A percentile compares a stretch with the other conserved stretches of the same genome.
These are phyloP conservation scores for Goffeauzyma gilvescens DNA, from an alignment of 768 basidiomycete genomes.

Conservation along the genomic window DNA sequence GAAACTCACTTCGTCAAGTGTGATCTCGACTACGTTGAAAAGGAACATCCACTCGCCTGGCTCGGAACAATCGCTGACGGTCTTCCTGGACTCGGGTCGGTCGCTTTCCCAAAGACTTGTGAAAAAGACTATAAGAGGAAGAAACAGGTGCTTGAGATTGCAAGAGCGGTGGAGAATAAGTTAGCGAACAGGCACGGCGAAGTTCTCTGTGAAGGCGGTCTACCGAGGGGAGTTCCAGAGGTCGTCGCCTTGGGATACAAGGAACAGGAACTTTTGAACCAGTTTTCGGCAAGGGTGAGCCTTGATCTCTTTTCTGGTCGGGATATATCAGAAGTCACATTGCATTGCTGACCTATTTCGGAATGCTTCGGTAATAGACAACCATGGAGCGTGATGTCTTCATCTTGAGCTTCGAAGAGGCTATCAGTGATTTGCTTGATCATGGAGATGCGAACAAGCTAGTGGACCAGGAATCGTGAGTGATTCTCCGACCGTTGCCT, in stretches of 20 bases:
- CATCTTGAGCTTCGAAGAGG: constrained; percentile 1
- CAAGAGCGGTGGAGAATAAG: constrained; percentile 19
- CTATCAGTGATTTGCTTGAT: constrained; percentile 4
- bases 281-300: constrained; percentile 2
- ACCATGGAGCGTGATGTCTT: too few species aligned
- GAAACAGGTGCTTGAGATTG: constrained; percentile 28
- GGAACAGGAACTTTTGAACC: constrained; percentile 5
- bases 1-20: constrained; percentile 28
- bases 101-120: constrained; percentile 30
- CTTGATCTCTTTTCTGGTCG: background rate
- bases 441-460: constrained; percentile 2
- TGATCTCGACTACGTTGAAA: constrained; percentile 29
- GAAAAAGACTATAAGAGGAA: constrained; percentile 33
- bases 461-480: constrained; percentile 9
- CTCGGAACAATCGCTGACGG: constrained; percentile 18
- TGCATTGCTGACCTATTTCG: too few species aligned
- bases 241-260: constrained; percentile 4
- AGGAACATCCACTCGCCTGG: constrained; percentile 13
- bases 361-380: too few species aligned
- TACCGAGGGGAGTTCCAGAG: constrained; percentile 16
- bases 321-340: too few species aligned
- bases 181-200: constrained; percentile 26
- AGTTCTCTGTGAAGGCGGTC: constrained; percentile 29
- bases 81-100: constrained; percentile 21
- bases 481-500: background rate